phyloP scores from a whole-genome alignment of 2,329 filamentous ascomycete species.

The Cercospora sp. region DNA sequence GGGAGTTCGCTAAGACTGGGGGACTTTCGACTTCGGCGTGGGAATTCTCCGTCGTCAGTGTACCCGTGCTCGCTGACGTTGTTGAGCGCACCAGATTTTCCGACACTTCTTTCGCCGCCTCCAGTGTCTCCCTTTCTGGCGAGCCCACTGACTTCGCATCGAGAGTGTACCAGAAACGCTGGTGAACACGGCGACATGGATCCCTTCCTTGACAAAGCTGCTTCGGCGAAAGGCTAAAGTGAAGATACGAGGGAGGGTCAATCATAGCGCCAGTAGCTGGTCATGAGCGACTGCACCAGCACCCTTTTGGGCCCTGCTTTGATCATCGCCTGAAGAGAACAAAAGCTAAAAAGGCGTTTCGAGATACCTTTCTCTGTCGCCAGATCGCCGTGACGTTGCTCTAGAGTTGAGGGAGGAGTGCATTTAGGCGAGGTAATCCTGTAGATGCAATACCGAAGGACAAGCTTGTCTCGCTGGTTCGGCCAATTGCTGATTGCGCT shows the following conservation, averaged over 20 bases:
- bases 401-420: slow-evolving; percentile 1
- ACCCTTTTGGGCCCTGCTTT: not conserved
- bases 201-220: not conserved
- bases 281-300: not conserved
- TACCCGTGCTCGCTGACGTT: not conserved
- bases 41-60: not conserved
- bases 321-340: not conserved
- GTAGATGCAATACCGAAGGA: slow-evolving; percentile 1
- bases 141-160: not conserved
- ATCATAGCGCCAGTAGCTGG: not conserved
- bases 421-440: not conserved
- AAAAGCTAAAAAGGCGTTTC: not conserved
- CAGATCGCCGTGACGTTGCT: slow-evolving; percentile 1
- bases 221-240: not conserved
- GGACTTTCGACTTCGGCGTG: not conserved
- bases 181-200: not conserved
- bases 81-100: not conserved
- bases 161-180: not conserved
- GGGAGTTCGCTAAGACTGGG: not conserved
- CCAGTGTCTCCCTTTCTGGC: not conserved
- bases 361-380: not conserved
- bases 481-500: not conserved
- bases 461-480: not conserved
- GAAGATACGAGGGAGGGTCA: not conserved
- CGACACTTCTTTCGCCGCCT: not conserved